Conservation (phyloP, 73 alveolate genomes). For the Paramecium primaurelia region DNA sequence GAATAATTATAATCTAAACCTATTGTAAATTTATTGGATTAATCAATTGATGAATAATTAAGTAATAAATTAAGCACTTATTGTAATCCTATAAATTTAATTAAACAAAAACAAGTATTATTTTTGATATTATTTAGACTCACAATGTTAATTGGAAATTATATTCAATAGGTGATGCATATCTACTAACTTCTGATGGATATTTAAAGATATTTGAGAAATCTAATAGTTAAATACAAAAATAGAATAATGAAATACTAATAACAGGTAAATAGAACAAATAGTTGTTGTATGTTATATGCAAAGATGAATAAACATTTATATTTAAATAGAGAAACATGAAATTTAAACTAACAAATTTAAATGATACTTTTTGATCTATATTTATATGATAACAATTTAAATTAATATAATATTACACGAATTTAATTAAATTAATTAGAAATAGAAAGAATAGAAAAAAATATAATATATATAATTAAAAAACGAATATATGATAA, state of each 20-base stretch:
- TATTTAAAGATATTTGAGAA: not conserved
- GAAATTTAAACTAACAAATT: not conserved
- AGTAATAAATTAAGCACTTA: not conserved
- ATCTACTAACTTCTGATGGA: not conserved
- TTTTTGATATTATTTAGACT: not conserved
- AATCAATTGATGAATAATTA: not conserved
- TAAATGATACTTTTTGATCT: not conserved
- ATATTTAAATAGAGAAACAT: not conserved
- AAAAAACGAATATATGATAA: constrained; percentile 13
- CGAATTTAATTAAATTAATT: not conserved
- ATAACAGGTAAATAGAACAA: not conserved
- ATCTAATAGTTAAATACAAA: not conserved
- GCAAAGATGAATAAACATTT: not conserved
- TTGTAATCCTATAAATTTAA: not conserved
- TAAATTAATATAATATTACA: not conserved
- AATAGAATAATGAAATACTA: not conserved
- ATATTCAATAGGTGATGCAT: not conserved
- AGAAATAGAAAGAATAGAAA: not conserved
- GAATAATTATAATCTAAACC: not conserved
- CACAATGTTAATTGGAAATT: not conserved
- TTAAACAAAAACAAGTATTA: not conserved
- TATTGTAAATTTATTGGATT: not conserved
- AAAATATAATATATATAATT: not conserved
- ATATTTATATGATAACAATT: not conserved
- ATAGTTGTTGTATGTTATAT: not conserved